A percentile compares a stretch with the other conserved stretches of the same genome.
Evolutionary conservation across 345 rosid genomes (phyloP).

Genomic region (Gossypium rotundifolium): DNA sequence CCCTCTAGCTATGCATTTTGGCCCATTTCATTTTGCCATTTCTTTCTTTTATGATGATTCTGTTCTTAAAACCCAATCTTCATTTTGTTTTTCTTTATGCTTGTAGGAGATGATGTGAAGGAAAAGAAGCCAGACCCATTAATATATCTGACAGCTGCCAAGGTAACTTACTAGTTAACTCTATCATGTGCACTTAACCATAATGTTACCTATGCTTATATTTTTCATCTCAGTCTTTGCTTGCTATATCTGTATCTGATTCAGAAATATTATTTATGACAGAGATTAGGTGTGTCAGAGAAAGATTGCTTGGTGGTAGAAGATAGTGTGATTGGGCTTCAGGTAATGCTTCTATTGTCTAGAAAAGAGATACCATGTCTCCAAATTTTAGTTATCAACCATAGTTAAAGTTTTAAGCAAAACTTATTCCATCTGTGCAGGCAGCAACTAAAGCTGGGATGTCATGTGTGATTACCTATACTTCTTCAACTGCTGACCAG

Average conservation of each 20-base stretch:
- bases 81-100: background rate
- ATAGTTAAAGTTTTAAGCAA: background rate
- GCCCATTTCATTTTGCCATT: background rate
- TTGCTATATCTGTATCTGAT: background rate
- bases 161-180: conserved; percentile 31
- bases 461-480: conserved; percentile 79
- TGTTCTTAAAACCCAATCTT: background rate
- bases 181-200: background rate
- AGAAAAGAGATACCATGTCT: background rate
- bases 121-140: conserved; percentile 92
- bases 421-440: conserved; percentile 30
- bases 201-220: background rate
- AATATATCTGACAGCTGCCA: conserved; percentile 70
- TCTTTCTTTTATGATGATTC: background rate
- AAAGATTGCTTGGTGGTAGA: conserved; percentile 84
- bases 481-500: conserved; percentile 88
- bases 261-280: conserved; percentile 20
- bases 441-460: conserved; percentile 88
- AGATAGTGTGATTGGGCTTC: conserved; percentile 91
- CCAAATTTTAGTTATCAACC: background rate
- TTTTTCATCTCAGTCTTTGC: background rate
- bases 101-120: conserved; percentile 90
- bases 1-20: background rate
- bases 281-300: conserved; percentile 68
- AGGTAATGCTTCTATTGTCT: conserved; percentile 30